Percentiles rank a stretch among this genome's conserved stretches.
Conservation (phyloP, 352 stramenopile genomes). For the Phytophthora rubi region DNA sequence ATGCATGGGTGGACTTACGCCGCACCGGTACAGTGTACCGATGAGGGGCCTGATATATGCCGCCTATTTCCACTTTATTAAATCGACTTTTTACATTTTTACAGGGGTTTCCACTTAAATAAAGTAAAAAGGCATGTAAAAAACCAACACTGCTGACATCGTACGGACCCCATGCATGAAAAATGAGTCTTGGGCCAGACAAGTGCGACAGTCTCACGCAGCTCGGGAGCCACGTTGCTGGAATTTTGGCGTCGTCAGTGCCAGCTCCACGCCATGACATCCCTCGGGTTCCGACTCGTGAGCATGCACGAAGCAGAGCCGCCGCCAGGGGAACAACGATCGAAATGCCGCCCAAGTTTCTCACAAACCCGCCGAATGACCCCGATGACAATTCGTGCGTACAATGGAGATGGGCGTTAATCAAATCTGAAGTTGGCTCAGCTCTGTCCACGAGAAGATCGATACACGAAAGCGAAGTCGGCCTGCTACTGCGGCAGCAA, state of each 20-base stretch:
- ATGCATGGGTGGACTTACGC: too few species aligned
- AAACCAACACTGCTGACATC: too few species aligned
- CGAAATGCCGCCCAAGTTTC: neutral
- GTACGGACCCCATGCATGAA: neutral
- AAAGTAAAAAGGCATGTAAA: too few species aligned
- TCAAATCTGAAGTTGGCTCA: slow-evolving; percentile 25
- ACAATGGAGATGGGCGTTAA: slow-evolving; percentile 9
- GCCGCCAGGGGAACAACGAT: neutral
- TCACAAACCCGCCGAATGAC: neutral
- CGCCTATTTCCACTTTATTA: too few species aligned
- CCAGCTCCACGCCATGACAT: neutral
- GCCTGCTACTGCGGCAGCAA: too few species aligned
- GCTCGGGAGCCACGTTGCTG: neutral
- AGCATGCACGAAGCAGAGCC: neutral
- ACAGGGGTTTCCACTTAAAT: too few species aligned
- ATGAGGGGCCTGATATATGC: too few species aligned
- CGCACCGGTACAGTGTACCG: too few species aligned
- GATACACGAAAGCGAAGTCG: neutral
- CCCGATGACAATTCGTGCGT: neutral
- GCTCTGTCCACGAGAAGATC: slow-evolving; percentile 4
- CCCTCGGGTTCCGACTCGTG: neutral
- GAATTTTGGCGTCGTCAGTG: neutral
- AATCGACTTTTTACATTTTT: too few species aligned
- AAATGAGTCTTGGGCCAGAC: neutral
- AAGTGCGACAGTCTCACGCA: neutral